Percentiles rank a stretch among this genome's conserved stretches.
These are phyloP conservation scores for Lumnitzera littorea DNA, from an alignment of 345 rosid species.

Conservation along the genomic window DNA sequence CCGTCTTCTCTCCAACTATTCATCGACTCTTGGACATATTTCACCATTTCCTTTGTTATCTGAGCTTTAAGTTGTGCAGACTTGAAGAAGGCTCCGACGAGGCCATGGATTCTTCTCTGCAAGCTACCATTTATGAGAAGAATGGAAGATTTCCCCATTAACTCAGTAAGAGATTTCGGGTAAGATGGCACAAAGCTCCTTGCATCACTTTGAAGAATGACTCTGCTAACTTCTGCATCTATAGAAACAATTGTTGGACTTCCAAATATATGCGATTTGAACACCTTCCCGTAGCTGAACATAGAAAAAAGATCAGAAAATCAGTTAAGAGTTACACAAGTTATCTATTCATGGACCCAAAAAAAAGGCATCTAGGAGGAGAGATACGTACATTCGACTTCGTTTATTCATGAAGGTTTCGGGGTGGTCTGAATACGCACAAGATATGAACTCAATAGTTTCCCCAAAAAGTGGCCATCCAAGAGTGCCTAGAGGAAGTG, in stretches of 20 bases:
- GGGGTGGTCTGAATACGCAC: constrained; percentile 80
- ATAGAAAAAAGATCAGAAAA: not conserved
- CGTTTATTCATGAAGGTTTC: constrained; percentile 89
- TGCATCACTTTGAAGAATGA: constrained; percentile 80
- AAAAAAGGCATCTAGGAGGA: not conserved
- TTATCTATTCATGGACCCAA: not conserved
- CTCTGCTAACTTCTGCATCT: constrained; percentile 80
- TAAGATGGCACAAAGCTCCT: constrained; percentile 78
- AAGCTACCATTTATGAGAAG: constrained; percentile 74
- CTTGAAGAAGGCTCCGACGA: constrained; percentile 81
- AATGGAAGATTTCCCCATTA: constrained; percentile 95
- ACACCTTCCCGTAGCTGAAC: constrained; percentile 82
- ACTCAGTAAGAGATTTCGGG: constrained; percentile 86
- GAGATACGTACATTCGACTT: constrained; percentile 40
- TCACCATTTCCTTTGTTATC: constrained; percentile 71
- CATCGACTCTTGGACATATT: constrained; percentile 63
- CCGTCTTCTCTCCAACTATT: constrained; percentile 55
- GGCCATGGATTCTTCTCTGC: constrained; percentile 90
- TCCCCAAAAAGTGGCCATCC: constrained; percentile 95
- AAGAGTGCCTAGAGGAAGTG: constrained; percentile 60
- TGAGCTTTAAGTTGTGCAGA: constrained; percentile 81
- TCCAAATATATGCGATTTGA: constrained; percentile 95
- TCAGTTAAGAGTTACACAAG: not conserved
- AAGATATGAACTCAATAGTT: constrained; percentile 75
- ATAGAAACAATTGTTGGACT: constrained; percentile 77